Evolutionary conservation across 2,329 filamentous ascomycete species (phyloP).

Genomic region (Rhynchosporium graminicola): DNA sequence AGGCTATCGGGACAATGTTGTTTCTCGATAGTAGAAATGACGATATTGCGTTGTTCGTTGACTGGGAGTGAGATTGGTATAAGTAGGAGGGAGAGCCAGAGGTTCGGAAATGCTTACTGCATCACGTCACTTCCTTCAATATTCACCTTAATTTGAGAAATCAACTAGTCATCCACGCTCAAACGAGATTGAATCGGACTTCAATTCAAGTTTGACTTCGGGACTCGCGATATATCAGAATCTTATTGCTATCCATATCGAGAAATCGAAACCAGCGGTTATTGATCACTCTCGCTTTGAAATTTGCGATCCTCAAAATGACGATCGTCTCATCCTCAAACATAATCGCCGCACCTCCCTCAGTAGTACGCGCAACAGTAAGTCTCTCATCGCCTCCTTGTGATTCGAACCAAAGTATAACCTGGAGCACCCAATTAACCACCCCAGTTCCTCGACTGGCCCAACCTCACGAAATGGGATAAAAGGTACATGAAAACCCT

Average conservation of each 20-base stretch:
- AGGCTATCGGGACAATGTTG: background rate
- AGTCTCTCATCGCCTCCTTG: background rate
- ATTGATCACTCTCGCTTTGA: no score
- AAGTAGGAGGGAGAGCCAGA: background rate
- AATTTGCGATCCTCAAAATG: slow-evolving; percentile 22
- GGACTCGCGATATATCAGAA: no score
- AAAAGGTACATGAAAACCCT: slow-evolving; percentile 5
- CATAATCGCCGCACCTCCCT: slow-evolving; percentile 7
- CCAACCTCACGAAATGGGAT: background rate
- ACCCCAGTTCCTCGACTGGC: slow-evolving; percentile 11
- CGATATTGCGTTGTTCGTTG: background rate
- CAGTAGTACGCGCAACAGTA: slow-evolving; percentile 1
- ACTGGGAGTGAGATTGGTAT: background rate
- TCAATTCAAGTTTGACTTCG: no score
- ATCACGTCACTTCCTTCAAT: background rate
- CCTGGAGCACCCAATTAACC: background rate
- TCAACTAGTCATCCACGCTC: no score
- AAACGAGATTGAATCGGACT: no score
- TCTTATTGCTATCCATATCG: no score
- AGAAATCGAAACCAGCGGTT: no score
- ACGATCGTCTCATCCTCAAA: slow-evolving; percentile 5
- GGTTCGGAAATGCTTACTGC: background rate
- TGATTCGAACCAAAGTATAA: background rate
- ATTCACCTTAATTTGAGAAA: background rate
- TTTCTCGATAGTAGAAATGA: background rate